Percentiles rank a stretch among this genome's conserved stretches.
Conservation (phyloP, 2,329 filamentous ascomycete species). For the Ascochyta rabiei region DNA sequence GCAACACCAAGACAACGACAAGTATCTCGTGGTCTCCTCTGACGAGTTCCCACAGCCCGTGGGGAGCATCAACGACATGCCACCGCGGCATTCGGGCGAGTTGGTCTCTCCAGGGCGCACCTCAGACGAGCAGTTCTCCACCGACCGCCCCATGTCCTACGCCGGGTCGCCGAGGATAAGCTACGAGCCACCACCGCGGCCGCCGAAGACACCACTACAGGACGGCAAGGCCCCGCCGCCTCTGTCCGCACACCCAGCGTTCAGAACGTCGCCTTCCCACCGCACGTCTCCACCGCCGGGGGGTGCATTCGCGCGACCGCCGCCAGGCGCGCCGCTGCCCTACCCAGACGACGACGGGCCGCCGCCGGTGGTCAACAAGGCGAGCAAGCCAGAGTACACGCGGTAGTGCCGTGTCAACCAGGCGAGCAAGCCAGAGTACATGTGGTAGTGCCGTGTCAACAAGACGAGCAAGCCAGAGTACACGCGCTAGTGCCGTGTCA, state of each 20-base stretch:
- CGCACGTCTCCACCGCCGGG: constrained; percentile 37
- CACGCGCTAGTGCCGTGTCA: too few species aligned
- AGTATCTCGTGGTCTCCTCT: constrained; percentile 62
- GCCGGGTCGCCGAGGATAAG: constrained; percentile 37
- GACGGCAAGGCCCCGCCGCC: constrained; percentile 25
- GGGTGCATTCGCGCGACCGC: constrained; percentile 36
- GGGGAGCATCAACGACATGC: constrained; percentile 32
- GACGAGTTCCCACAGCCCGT: constrained; percentile 63
- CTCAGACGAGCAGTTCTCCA: constrained; percentile 40
- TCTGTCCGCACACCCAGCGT: constrained; percentile 15
- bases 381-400: constrained; percentile 75
- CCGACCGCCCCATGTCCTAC: constrained; percentile 27
- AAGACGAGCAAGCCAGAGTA: too few species aligned
- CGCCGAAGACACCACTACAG: constrained; percentile 50
- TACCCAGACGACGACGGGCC: constrained; percentile 83
- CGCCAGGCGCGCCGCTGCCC: constrained; percentile 60
- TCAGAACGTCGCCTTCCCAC: constrained; percentile 1
- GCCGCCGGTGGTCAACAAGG: constrained; percentile 84
- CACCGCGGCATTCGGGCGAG: constrained; percentile 60
- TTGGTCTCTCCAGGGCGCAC: constrained; percentile 62
- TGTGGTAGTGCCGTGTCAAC: too few species aligned
- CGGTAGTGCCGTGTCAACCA: too few species aligned
- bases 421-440: too few species aligned
- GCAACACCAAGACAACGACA: constrained; percentile 51
- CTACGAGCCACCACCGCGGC: constrained; percentile 46